Percentiles rank a stretch among this genome's conserved stretches.
Evolutionary conservation across 768 basidiomycete species (phyloP).

Genomic region (Lepiota venenata): DNA sequence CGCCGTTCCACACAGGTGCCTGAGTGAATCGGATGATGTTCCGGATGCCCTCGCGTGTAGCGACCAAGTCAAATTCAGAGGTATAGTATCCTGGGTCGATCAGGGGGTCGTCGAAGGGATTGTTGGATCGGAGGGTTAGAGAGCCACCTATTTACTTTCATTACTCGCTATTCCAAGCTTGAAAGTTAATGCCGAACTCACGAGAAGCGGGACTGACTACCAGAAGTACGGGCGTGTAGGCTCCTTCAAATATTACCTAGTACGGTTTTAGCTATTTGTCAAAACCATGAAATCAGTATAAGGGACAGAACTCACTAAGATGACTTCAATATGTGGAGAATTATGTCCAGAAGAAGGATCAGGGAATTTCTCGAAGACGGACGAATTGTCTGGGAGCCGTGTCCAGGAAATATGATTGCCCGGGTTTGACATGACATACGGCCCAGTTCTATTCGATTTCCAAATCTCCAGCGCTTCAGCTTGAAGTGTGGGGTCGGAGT

Average conservation of each 20-base stretch:
- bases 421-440: not conserved
- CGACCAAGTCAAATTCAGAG: slow-evolving; percentile 18
- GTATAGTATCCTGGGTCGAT: slow-evolving; percentile 36
- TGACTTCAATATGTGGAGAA: slow-evolving; percentile 8
- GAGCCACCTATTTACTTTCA: slow-evolving; percentile 11
- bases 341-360: slow-evolving; percentile 14
- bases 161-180: not conserved
- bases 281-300: too few relatives aligned
- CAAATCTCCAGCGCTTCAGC: slow-evolving; percentile 10
- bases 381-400: slow-evolving; percentile 1
- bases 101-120: slow-evolving; percentile 38
- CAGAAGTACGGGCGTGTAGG: slow-evolving; percentile 14
- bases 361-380: not conserved
- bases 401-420: slow-evolving; percentile 5
- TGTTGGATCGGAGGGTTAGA: slow-evolving; percentile 31
- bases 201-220: slow-evolving; percentile 24
- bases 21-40: slow-evolving; percentile 17
- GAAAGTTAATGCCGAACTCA: slow-evolving; percentile 1
- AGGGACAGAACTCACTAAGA: not conserved
- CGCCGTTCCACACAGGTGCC: slow-evolving; percentile 15
- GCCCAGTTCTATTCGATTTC: slow-evolving; percentile 14
- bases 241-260: too few relatives aligned
- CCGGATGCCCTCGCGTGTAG: slow-evolving; percentile 19
- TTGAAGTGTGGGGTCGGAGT: not conserved
- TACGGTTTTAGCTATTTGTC: not conserved